Conservation (phyloP, 306 rosid genomes). For the Vigna mungo region DNA sequence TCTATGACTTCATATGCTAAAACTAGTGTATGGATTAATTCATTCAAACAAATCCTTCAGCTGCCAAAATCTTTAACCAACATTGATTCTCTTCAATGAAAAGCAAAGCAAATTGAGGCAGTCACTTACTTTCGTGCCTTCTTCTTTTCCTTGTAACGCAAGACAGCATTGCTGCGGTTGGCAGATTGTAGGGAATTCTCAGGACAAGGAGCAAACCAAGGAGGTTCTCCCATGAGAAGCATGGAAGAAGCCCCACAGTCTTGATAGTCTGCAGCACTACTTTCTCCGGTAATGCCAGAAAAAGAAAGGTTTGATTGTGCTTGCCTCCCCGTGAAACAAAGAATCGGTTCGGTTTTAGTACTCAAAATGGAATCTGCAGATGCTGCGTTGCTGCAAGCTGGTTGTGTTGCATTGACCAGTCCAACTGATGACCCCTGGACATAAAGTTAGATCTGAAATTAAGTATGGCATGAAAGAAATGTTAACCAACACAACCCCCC, state of each 20-base stretch:
- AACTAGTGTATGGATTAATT: too few species aligned
- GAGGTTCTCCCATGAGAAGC: slow-evolving; percentile 90
- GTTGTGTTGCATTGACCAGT: slow-evolving; percentile 53
- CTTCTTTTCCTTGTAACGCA: slow-evolving; percentile 98
- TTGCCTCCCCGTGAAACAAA: slow-evolving; percentile 61
- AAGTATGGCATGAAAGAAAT: background rate
- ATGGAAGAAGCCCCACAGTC: slow-evolving; percentile 89
- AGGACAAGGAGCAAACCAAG: slow-evolving; percentile 79
- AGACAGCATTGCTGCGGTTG: slow-evolving; percentile 85
- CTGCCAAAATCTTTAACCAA: background rate
- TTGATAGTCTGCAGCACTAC: slow-evolving; percentile 71
- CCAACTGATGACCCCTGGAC: slow-evolving; percentile 69
- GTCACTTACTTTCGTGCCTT: slow-evolving; percentile 80
- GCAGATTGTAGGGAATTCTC: slow-evolving; percentile 74
- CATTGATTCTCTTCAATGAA: background rate
- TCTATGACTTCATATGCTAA: too few species aligned
- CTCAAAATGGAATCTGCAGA: slow-evolving; percentile 86
- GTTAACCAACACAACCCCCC: slow-evolving; percentile 17
- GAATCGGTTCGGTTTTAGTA: slow-evolving; percentile 78
- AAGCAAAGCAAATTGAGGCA: background rate
- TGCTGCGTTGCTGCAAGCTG: slow-evolving; percentile 79
- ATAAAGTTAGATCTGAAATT: slow-evolving; percentile 41
- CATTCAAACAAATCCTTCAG: background rate
- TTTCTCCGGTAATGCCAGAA: slow-evolving; percentile 72
- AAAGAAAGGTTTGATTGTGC: slow-evolving; percentile 75